A percentile compares a stretch with the other conserved stretches of the same genome.
Evolutionary conservation across 495 filamentous ascomycete species (phyloP).

Genomic region (Hypoxylon perforatum): DNA sequence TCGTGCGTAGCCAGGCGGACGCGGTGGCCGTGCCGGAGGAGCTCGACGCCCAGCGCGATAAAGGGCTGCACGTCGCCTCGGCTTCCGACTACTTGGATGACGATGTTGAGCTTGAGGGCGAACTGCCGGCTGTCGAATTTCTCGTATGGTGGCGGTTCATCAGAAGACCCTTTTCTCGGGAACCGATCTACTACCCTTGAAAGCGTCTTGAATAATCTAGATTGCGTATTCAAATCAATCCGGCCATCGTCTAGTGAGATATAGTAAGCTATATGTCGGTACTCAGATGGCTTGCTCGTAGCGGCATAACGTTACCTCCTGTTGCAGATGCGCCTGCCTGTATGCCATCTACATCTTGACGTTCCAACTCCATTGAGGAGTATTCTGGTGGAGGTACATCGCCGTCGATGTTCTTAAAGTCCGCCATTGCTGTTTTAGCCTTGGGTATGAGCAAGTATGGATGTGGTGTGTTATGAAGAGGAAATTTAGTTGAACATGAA

Average conservation of each 20-base stretch:
- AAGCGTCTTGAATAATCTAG: slow-evolving; percentile 5
- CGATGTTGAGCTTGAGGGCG: background rate
- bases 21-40: too few species aligned
- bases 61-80: too few species aligned
- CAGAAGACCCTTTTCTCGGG: background rate
- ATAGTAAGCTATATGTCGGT: background rate
- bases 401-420: background rate
- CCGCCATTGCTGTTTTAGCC: too few species aligned
- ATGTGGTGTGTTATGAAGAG: too few species aligned
- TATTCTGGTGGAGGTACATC: background rate
- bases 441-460: too few species aligned
- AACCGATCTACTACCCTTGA: background rate
- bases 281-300: too few species aligned
- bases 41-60: too few species aligned
- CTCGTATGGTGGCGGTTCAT: background rate
- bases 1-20: too few species aligned
- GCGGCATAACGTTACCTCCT: slow-evolving; percentile 8
- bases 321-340: background rate
- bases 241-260: background rate
- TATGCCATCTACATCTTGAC: background rate
- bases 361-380: background rate
- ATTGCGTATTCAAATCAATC: background rate
- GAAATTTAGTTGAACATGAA: too few species aligned
- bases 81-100: too few species aligned
- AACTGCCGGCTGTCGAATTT: background rate